Conservation (phyloP, 1,139 yeast genomes). For the Debaryomyces singareniensis region DNA sequence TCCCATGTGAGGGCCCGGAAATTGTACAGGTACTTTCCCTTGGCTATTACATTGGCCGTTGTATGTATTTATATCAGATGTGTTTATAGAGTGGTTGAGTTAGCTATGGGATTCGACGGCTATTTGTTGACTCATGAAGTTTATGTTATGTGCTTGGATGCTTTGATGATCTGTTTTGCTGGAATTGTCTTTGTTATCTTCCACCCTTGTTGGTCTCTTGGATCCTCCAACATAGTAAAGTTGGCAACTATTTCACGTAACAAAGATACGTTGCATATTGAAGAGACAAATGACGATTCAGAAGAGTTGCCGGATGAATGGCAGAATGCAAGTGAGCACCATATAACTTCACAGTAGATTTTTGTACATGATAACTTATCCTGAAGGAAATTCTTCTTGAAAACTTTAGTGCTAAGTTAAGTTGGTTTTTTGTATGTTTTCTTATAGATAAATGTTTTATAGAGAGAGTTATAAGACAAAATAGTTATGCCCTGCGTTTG, state of each 20-base stretch:
- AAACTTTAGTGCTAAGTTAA: too few relatives aligned
- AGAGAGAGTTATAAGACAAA: too few relatives aligned
- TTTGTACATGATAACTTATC: too few relatives aligned
- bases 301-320: too few relatives aligned
- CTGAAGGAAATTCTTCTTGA: too few relatives aligned
- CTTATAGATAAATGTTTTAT: too few relatives aligned
- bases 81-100: slow-evolving; percentile 73
- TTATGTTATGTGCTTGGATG: slow-evolving; percentile 72
- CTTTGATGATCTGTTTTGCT: slow-evolving; percentile 53
- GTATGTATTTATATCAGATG: slow-evolving; percentile 64
- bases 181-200: slow-evolving; percentile 44
- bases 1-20: slow-evolving; percentile 30
- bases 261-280: slow-evolving; percentile 14
- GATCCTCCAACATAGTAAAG: slow-evolving; percentile 29
- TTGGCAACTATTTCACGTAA: slow-evolving; percentile 30
- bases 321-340: too few relatives aligned
- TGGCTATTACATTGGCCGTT: slow-evolving; percentile 48
- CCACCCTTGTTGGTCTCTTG: slow-evolving; percentile 62
- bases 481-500: too few relatives aligned
- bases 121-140: slow-evolving; percentile 63
- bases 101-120: slow-evolving; percentile 75
- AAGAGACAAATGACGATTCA: too few relatives aligned
- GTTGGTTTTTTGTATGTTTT: too few relatives aligned
- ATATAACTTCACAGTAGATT: too few relatives aligned
- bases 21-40: slow-evolving; percentile 43